Percentiles rank a stretch among this genome's conserved stretches.
These are phyloP conservation scores for Exutisphaerella laricina DNA, from an alignment of 2,329 filamentous ascomycete species.

Conservation along the genomic window DNA sequence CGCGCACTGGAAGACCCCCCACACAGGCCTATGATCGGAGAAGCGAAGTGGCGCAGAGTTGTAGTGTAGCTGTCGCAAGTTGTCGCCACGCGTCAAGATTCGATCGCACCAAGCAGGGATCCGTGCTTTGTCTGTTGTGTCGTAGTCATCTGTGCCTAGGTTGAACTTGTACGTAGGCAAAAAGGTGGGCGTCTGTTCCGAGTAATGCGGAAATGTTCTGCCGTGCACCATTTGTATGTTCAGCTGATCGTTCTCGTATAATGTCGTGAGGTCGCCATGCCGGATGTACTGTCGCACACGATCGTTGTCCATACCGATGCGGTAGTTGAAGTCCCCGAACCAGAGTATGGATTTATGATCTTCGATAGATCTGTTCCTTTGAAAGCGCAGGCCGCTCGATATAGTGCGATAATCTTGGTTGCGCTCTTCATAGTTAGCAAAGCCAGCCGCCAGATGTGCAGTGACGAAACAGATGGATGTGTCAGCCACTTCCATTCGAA, in stretches of 20 bases:
- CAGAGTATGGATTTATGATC: constrained; percentile 90
- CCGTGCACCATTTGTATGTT: constrained; percentile 96
- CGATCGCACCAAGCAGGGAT: constrained; percentile 98
- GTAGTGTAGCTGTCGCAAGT: constrained; percentile 77
- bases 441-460: constrained; percentile 91
- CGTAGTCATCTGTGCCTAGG: constrained; percentile 79
- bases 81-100: constrained; percentile 77
- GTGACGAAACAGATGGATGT: constrained; percentile 94
- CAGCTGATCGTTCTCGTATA: constrained; percentile 92
- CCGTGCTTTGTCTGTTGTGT: constrained; percentile 88
- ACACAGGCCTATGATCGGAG: constrained; percentile 95
- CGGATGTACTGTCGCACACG: constrained; percentile 69
- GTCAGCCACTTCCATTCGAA: constrained; percentile 89
- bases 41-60: constrained; percentile 76
- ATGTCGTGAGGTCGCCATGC: constrained; percentile 63
- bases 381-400: constrained; percentile 79
- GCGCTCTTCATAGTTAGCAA: constrained; percentile 92
- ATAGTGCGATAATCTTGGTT: constrained; percentile 92
- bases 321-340: constrained; percentile 98
- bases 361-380: constrained; percentile 82
- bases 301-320: constrained; percentile 78
- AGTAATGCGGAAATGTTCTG: constrained; percentile 83
- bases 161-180: constrained; percentile 95
- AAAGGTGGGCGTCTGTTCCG: constrained; percentile 81
- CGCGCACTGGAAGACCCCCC: constrained; percentile 77